Conservation (phyloP, 768 basidiomycete species). For the Leccinum rimulosum region DNA sequence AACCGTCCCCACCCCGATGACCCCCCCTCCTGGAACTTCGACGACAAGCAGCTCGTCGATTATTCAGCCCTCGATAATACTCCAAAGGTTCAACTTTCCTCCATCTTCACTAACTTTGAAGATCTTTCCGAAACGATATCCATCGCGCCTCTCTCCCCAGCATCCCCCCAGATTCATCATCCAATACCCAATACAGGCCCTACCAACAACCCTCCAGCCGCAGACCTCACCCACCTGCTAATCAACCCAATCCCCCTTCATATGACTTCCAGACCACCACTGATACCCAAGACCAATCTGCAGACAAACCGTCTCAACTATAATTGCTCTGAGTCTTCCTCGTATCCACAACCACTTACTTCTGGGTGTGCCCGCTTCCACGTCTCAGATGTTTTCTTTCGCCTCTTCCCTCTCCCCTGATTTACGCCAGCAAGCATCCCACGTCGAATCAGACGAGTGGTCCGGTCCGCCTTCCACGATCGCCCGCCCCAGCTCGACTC, state of each 20-base stretch:
- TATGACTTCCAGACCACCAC: too few species aligned
- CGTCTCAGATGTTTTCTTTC: conserved; percentile 51
- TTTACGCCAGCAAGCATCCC: conserved; percentile 40
- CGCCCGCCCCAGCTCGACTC: conserved; percentile 65
- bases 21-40: conserved; percentile 25
- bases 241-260: too few species aligned
- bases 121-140: too few species aligned
- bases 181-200: too few species aligned
- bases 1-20: conserved; percentile 38
- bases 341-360: conserved; percentile 49
- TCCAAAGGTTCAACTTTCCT: too few species aligned
- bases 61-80: conserved; percentile 38
- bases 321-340: conserved; percentile 42
- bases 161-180: too few species aligned
- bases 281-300: conserved; percentile 37
- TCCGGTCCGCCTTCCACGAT: conserved; percentile 53
- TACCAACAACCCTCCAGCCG: too few species aligned
- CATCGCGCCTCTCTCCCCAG: too few species aligned
- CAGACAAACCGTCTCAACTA: conserved; percentile 42
- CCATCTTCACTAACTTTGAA: too few species aligned
- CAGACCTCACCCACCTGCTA: too few species aligned
- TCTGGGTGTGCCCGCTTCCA: conserved; percentile 52
- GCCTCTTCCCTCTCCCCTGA: conserved; percentile 47
- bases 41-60: conserved; percentile 40
- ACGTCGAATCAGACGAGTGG: conserved; percentile 55